Conservation (phyloP, 257 asterid genomes). For the Ophiorrhiza pumila region DNA sequence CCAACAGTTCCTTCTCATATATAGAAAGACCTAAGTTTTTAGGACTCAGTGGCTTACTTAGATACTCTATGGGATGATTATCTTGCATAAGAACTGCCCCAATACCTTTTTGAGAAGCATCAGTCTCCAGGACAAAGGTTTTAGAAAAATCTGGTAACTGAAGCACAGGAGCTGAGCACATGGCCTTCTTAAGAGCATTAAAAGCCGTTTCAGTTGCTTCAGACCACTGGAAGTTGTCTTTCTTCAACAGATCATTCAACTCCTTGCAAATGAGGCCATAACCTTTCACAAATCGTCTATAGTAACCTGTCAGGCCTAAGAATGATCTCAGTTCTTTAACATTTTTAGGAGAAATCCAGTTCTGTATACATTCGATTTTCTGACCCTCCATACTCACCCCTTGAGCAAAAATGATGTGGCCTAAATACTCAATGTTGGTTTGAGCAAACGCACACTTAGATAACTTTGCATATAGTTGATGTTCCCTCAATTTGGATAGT, state of each 20-base stretch:
- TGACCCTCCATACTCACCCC: background rate
- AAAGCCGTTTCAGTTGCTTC: background rate
- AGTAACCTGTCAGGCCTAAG: background rate
- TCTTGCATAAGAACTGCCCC: background rate
- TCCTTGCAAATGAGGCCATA: background rate
- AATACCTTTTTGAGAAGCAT: background rate
- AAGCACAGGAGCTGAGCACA: background rate
- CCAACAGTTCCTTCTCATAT: constrained; percentile 4
- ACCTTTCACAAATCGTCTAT: background rate
- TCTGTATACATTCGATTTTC: background rate
- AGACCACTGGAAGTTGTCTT: background rate
- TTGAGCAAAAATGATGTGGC: background rate
- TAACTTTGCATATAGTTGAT: background rate
- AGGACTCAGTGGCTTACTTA: background rate
- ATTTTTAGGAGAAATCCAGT: background rate
- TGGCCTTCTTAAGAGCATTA: background rate
- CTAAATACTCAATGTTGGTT: background rate
- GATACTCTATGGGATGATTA: background rate
- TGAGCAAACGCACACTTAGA: background rate
- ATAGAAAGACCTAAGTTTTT: background rate
- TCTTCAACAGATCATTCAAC: background rate
- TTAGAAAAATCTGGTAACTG: background rate
- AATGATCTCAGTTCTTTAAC: background rate
- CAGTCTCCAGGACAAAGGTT: background rate
- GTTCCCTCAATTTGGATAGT: background rate